phyloP scores from a whole-genome alignment of 768 basidiomycete species.

The Cystofilobasidium capitatum region DNA sequence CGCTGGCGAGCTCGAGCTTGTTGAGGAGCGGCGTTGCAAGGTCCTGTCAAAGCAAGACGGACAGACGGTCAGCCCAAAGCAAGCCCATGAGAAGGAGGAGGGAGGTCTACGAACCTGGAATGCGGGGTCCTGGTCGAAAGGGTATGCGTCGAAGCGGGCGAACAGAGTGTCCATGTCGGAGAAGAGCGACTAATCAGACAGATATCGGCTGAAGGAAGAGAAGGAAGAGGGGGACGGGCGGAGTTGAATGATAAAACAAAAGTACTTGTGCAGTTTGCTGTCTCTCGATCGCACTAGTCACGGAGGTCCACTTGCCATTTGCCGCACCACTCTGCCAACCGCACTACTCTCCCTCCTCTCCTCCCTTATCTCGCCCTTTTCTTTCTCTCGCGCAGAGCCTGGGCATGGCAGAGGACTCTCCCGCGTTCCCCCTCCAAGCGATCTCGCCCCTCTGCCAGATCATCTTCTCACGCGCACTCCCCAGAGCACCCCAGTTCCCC shows the following conservation, averaged over 20 bases:
- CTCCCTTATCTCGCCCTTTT: constrained; percentile 2
- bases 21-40: background rate
- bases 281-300: too few species aligned
- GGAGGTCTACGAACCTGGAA: background rate
- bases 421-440: constrained; percentile 36
- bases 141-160: background rate
- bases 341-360: constrained; percentile 10
- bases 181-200: too few species aligned
- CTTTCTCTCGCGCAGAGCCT: background rate
- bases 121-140: background rate
- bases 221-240: too few species aligned
- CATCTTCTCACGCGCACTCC: constrained; percentile 58
- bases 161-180: background rate
- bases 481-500: constrained; percentile 50
- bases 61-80: background rate
- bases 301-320: too few species aligned
- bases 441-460: constrained; percentile 63
- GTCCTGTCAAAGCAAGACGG: background rate
- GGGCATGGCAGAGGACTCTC: constrained; percentile 9
- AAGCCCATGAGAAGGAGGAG: background rate
- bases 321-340: too few species aligned
- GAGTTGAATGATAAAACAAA: too few species aligned
- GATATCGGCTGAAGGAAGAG: too few species aligned
- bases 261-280: too few species aligned
- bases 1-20: background rate